Percentiles rank a stretch among this genome's conserved stretches.
These are phyloP conservation scores for Cryptosporidium ryanae DNA, from an alignment of 169 alveolate genomes.

Conservation along the genomic window DNA sequence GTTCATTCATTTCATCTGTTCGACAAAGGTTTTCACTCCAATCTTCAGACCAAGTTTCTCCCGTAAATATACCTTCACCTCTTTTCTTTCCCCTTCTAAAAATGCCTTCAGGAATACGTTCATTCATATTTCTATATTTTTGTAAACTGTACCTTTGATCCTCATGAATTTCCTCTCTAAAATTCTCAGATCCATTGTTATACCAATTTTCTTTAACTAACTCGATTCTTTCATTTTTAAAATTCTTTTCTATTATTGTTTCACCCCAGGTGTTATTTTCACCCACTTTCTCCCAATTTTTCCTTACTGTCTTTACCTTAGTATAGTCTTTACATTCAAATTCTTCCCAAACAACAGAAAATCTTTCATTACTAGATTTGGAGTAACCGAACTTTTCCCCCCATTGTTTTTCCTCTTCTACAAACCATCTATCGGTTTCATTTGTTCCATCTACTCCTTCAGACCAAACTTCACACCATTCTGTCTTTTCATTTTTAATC, in stretches of 20 bases:
- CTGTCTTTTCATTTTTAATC: not conserved
- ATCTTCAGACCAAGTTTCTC: constrained; percentile 66
- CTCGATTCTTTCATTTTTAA: not conserved
- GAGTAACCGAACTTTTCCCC: constrained; percentile 68
- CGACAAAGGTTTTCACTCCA: constrained; percentile 21
- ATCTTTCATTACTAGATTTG: constrained; percentile 52
- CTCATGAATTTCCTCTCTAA: constrained; percentile 21
- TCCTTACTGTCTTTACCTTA: not conserved
- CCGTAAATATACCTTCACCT: constrained; percentile 20
- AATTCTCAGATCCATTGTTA: constrained; percentile 42
- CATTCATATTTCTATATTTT: not conserved
- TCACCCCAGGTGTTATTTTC: constrained; percentile 72
- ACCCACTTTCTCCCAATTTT: constrained; percentile 69
- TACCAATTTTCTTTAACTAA: constrained; percentile 51
- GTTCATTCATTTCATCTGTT: not conserved
- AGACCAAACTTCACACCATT: constrained; percentile 68
- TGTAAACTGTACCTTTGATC: constrained; percentile 1
- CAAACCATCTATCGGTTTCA: constrained; percentile 54
- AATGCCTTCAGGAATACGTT: not conserved
- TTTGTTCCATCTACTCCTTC: constrained; percentile 67
- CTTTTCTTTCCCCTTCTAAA: constrained; percentile 42
- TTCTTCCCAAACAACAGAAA: constrained; percentile 54
- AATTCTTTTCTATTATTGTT: not conserved
- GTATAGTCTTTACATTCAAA: too few relatives aligned
- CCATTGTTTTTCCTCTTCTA: constrained; percentile 27